phyloP scores from a whole-genome alignment of 108 stramenopile genomes.

The Schizochytrium sp. region DNA sequence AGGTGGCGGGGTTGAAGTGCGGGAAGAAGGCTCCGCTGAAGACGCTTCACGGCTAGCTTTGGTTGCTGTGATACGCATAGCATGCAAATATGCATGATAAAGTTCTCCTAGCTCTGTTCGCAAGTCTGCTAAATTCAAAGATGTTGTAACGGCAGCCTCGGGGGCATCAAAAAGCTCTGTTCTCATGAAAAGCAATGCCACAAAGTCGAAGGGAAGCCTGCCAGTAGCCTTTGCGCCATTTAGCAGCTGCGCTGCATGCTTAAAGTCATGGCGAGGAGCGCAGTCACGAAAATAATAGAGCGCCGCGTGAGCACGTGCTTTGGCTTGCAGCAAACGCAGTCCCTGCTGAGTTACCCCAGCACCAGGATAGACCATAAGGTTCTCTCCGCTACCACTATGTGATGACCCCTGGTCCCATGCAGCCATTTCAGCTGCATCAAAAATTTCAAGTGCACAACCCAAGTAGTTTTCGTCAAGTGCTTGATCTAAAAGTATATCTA shows the following conservation, averaged over 20 bases:
- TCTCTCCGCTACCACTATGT: neutral
- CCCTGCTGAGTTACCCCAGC: neutral
- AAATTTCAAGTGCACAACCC: slow-evolving; percentile 3
- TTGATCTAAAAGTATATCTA: neutral
- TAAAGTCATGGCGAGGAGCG: neutral
- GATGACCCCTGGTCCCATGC: slow-evolving; percentile 2
- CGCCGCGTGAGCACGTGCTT: neutral
- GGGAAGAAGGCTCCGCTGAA: too few relatives aligned
- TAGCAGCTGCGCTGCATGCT: neutral
- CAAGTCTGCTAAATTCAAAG: slow-evolving; percentile 11
- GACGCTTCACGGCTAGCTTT: neutral
- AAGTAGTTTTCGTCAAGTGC: neutral
- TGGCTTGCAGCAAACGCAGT: neutral
- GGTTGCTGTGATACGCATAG: neutral
- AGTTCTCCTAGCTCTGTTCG: slow-evolving; percentile 53
- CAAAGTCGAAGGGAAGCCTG: slow-evolving; percentile 34
- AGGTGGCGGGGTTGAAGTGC: too few relatives aligned
- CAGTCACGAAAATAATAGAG: slow-evolving; percentile 33
- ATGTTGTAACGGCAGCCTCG: slow-evolving; percentile 5
- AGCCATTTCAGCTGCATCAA: neutral
- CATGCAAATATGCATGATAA: neutral
- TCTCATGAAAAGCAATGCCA: neutral
- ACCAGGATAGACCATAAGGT: neutral
- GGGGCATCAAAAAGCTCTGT: slow-evolving; percentile 19
- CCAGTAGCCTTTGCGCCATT: slow-evolving; percentile 4